phyloP scores from a whole-genome alignment of 1,139 yeast genomes.

The Debaryomycetaceae sp. region DNA sequence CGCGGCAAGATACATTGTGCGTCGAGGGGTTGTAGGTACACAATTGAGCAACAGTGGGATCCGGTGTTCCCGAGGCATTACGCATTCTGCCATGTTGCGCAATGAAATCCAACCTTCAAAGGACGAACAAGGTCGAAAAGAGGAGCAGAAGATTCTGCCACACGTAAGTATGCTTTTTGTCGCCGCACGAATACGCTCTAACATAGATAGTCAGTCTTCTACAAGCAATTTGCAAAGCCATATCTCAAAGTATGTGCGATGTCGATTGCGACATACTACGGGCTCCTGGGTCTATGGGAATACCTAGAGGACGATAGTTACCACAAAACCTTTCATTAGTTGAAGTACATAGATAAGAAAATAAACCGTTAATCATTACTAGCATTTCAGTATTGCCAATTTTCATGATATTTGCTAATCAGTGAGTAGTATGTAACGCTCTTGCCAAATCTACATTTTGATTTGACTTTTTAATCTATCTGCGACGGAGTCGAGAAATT shows the following conservation, averaged over 20 bases:
- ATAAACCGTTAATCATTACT: constrained; percentile 2
- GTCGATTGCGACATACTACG: constrained; percentile 17
- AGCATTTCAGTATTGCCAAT: constrained; percentile 9
- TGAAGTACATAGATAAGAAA: background rate
- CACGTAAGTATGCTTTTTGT: constrained; percentile 11
- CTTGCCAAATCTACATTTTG: constrained; percentile 6
- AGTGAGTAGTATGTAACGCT: constrained; percentile 3
- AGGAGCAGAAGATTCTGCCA: constrained; percentile 8
- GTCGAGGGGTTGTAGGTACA: background rate
- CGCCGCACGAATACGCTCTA: background rate
- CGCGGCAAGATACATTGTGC: no score
- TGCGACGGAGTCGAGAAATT: constrained; percentile 71
- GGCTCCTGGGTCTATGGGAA: constrained; percentile 4
- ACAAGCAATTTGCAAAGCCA: constrained; percentile 16
- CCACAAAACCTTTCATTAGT: background rate
- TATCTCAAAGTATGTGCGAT: constrained; percentile 16
- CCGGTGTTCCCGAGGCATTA: background rate
- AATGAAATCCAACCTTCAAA: background rate
- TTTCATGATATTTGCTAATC: constrained; percentile 4
- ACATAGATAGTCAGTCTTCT: constrained; percentile 13
- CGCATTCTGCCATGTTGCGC: background rate
- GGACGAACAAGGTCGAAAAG: constrained; percentile 1
- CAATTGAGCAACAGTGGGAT: background rate
- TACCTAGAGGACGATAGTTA: constrained; percentile 4
- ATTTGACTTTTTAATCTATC: constrained; percentile 32